Evolutionary conservation across 1,284 basidiomycete genomes (phyloP).

Genomic region (Porphyrellus sp.): DNA sequence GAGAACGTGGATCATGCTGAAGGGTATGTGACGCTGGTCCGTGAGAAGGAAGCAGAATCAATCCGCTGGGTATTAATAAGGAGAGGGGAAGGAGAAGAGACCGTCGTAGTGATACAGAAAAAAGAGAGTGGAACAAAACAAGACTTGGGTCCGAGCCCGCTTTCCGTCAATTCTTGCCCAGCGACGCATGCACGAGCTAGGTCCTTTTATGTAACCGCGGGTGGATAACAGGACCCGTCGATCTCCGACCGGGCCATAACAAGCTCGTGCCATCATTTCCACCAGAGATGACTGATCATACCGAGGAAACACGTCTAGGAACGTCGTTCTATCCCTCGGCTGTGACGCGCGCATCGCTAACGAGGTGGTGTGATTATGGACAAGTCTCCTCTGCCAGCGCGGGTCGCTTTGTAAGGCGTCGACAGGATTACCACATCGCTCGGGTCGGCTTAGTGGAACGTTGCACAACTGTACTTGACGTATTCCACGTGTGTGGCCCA

Average conservation of each 20-base stretch:
- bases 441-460: no score
- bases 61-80: not conserved
- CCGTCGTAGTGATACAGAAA: not conserved
- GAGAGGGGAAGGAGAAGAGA: not conserved
- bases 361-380: no score
- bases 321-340: no score
- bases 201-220: conserved; percentile 3
- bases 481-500: not conserved
- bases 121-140: conserved; percentile 1
- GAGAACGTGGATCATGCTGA: conserved; percentile 8
- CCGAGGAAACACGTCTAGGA: no score
- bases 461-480: not conserved
- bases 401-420: no score
- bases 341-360: no score
- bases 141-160: not conserved
- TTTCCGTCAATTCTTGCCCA: not conserved
- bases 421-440: no score
- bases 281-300: no score
- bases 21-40: not conserved
- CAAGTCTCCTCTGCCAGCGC: no score
- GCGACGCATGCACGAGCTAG: not conserved
- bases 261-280: no score
- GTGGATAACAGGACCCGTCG: not conserved
- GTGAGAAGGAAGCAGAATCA: not conserved
- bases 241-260: no score